Conservation (phyloP, 345 rosid species). For the Turritis glabra region DNA sequence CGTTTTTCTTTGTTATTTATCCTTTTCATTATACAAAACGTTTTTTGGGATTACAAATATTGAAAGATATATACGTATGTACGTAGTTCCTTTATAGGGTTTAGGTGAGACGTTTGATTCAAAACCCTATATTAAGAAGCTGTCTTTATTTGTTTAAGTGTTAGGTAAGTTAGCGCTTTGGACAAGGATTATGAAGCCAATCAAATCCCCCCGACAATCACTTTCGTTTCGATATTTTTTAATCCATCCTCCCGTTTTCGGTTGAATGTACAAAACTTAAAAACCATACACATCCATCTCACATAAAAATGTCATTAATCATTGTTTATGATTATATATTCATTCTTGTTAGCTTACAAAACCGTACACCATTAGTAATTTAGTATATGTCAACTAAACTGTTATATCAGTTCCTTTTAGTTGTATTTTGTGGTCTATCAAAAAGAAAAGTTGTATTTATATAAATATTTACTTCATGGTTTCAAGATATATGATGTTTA, state of each 20-base stretch:
- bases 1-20: background rate
- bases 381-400: conserved; percentile 27
- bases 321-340: conserved; percentile 22
- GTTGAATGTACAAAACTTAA: conserved; percentile 25
- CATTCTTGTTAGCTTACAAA: conserved; percentile 20
- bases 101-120: conserved; percentile 38
- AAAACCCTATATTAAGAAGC: conserved; percentile 10
- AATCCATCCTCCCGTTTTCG: conserved; percentile 14
- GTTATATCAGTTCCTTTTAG: conserved; percentile 7
- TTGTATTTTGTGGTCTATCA: background rate
- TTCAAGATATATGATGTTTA: too few species aligned
- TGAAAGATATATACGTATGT: background rate
- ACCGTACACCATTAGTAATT: conserved; percentile 16
- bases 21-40: background rate
- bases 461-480: background rate
- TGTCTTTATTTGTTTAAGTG: conserved; percentile 35
- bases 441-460: background rate
- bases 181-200: conserved; percentile 40
- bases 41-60: background rate
- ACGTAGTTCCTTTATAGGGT: conserved; percentile 7
- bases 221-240: conserved; percentile 17
- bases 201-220: conserved; percentile 42
- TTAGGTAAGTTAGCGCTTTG: conserved; percentile 39
- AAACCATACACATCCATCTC: conserved; percentile 18
- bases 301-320: background rate